Evolutionary conservation across 352 stramenopile species (phyloP).

Genomic region (Phytophthora sp.): DNA sequence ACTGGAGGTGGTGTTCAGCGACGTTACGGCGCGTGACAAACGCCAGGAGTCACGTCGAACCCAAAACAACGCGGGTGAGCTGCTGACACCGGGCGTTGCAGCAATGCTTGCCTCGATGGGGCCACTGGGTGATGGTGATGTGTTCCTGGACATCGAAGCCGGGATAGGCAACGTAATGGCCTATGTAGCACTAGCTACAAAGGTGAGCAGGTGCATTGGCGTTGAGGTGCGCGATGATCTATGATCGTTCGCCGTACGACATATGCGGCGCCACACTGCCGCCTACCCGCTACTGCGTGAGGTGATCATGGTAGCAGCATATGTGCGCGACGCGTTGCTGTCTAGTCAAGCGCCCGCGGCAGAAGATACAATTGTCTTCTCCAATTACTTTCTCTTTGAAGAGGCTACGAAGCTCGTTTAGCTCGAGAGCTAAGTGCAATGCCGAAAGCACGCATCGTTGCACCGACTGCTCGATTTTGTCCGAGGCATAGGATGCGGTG

Average conservation of each 20-base stretch:
- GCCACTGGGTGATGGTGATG: neutral
- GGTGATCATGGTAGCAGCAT: neutral
- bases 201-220: neutral
- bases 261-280: neutral
- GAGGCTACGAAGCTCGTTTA: constrained; percentile 1
- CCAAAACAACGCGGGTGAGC: neutral
- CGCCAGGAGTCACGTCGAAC: constrained; percentile 1
- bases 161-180: constrained; percentile 15
- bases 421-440: constrained; percentile 5
- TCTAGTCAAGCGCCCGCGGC: neutral
- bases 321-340: constrained; percentile 3
- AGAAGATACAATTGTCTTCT: constrained; percentile 16
- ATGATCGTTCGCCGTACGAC: neutral
- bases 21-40: neutral
- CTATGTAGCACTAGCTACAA: constrained; percentile 5
- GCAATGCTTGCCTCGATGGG: neutral
- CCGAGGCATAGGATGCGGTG: neutral
- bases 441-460: neutral
- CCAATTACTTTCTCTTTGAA: constrained; percentile 18
- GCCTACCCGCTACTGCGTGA: neutral
- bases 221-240: constrained; percentile 6
- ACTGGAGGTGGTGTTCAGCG: neutral
- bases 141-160: constrained; percentile 15
- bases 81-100: no score
- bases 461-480: neutral